phyloP scores from a whole-genome alignment of 768 basidiomycete species.

The Candolleomyces efflorescens region DNA sequence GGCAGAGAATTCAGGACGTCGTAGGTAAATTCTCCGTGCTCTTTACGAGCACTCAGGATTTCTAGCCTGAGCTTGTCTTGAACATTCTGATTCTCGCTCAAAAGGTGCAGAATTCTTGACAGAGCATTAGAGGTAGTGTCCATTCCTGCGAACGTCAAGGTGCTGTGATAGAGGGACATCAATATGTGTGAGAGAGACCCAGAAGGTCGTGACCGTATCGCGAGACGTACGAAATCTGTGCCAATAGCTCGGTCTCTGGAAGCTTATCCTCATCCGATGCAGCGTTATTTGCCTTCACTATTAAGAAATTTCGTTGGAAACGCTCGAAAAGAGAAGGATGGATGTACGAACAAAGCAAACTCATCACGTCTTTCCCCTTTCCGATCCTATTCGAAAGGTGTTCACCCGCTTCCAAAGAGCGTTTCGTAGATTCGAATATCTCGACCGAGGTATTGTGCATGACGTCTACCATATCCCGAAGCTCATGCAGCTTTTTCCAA shows the following conservation, averaged over 20 bases:
- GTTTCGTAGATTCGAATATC: slow-evolving; percentile 33
- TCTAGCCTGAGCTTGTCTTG: slow-evolving; percentile 19
- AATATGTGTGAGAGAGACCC: background rate
- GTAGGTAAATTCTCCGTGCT: slow-evolving; percentile 14
- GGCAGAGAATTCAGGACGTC: slow-evolving; percentile 18
- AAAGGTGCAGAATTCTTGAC: slow-evolving; percentile 14
- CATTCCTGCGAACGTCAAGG: slow-evolving; percentile 20
- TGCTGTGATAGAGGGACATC: slow-evolving; percentile 10
- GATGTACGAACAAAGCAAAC: slow-evolving; percentile 34
- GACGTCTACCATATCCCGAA: slow-evolving; percentile 28
- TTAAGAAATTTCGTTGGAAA: background rate
- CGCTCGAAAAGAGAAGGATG: background rate
- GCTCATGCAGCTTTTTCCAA: slow-evolving; percentile 18
- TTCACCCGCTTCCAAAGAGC: slow-evolving; percentile 29
- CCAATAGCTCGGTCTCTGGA: slow-evolving; percentile 29
- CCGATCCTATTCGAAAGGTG: slow-evolving; percentile 25
- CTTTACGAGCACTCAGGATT: slow-evolving; percentile 14
- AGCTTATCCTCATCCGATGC: slow-evolving; percentile 26
- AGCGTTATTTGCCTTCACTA: slow-evolving; percentile 31
- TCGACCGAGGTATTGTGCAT: slow-evolving; percentile 32
- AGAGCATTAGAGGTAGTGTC: slow-evolving; percentile 21
- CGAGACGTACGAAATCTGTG: slow-evolving; percentile 26
- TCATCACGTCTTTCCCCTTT: slow-evolving; percentile 44
- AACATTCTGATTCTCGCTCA: slow-evolving; percentile 13
- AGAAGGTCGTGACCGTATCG: background rate